phyloP scores from a whole-genome alignment of 2,329 filamentous ascomycete species.

The Cladophialophora yegresii region DNA sequence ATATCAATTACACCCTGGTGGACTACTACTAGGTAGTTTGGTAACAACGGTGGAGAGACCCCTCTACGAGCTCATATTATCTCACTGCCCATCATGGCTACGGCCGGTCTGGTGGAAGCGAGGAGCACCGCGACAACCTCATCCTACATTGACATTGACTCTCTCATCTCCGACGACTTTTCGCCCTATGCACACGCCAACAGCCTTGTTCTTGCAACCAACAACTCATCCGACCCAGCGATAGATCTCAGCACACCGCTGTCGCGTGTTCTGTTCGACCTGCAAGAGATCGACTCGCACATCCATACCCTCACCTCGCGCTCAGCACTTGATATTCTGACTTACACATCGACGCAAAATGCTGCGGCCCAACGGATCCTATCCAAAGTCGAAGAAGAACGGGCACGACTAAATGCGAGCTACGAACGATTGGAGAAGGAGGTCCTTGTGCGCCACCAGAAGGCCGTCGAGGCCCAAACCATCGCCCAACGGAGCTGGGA shows the following conservation, averaged over 20 bases:
- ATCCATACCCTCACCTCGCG: constrained; percentile 87
- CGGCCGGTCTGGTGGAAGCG: constrained; percentile 4
- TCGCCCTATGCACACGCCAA: constrained; percentile 83
- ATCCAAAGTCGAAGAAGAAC: constrained; percentile 74
- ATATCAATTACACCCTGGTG: too few species aligned
- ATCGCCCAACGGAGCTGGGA: constrained; percentile 78
- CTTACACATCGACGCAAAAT: constrained; percentile 74
- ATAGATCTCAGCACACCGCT: constrained; percentile 93
- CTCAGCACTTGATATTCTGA: constrained; percentile 76
- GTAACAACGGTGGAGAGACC: neutral
- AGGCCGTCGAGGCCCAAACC: constrained; percentile 77
- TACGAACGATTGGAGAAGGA: constrained; percentile 85
- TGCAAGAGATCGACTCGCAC: constrained; percentile 94
- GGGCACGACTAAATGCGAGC: constrained; percentile 76
- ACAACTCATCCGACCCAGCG: constrained; percentile 85
- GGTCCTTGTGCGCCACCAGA: constrained; percentile 80
- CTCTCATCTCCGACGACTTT: constrained; percentile 82
- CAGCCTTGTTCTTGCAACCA: constrained; percentile 81
- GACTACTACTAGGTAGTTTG: neutral
- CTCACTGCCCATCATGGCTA: neutral
- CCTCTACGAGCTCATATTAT: neutral
- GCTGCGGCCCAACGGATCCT: constrained; percentile 72
- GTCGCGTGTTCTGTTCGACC: constrained; percentile 90
- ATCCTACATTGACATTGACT: constrained; percentile 88
- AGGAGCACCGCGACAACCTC: constrained; percentile 25